Conservation (phyloP, 2,329 filamentous ascomycete genomes). For the Trichoderma atroviride region DNA sequence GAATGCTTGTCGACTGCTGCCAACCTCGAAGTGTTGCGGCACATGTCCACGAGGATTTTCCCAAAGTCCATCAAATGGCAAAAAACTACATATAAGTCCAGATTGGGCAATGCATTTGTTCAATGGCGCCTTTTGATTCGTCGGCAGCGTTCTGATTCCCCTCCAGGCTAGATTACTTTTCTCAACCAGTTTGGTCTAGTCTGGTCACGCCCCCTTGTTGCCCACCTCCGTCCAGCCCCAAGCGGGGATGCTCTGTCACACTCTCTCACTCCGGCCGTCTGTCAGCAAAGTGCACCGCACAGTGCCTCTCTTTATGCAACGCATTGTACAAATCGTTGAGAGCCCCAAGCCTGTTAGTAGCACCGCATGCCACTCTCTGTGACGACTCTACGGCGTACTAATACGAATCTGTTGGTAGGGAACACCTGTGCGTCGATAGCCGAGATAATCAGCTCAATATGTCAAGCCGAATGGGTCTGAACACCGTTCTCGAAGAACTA, state of each 20-base stretch:
- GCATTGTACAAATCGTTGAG: background rate
- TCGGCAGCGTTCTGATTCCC: background rate
- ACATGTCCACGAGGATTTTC: background rate
- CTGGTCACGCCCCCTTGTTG: background rate
- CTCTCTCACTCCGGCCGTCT: background rate
- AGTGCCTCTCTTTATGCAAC: background rate
- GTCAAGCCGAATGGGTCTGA: background rate
- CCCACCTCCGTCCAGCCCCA: background rate
- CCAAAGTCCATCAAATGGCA: background rate
- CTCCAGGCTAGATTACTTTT: conserved; percentile 23
- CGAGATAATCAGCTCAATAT: background rate
- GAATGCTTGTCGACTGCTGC: background rate
- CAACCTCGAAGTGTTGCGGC: background rate
- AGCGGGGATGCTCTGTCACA: background rate
- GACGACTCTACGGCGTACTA: background rate
- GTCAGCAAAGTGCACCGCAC: background rate
- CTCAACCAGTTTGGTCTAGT: conserved; percentile 2
- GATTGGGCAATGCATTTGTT: conserved; percentile 12
- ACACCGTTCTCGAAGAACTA: background rate
- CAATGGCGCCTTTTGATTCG: conserved; percentile 4
- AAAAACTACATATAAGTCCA: background rate
- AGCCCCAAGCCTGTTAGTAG: background rate
- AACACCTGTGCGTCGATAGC: background rate
- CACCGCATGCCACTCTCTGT: background rate
- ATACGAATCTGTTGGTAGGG: background rate